Base-by-base conservation (phyloP, 768 basidiomycete species). In the Tylopilus subfusipes region DNA sequence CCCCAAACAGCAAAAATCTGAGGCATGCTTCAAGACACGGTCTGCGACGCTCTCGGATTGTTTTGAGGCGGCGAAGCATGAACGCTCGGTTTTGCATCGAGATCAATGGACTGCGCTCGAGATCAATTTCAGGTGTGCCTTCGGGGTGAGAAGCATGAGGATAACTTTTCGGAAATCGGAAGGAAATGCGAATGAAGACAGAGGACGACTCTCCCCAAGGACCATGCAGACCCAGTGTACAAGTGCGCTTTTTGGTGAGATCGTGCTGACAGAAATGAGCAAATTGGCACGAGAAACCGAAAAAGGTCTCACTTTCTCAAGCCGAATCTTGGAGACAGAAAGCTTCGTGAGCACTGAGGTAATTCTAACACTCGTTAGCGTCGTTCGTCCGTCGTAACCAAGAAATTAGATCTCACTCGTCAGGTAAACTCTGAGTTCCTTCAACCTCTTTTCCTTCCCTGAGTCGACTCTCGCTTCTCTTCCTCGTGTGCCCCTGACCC, bases 171-270 rank as follows among this genome's bases (percentile, higher is more conserved):
- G 96, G 94, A 63, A 98, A 98, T 2, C 82, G 85, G 73, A 97
- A 95, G 1, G 90, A 87, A 25, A 96, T 81, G 1, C 95, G 85
- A 54, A 94, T 84, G 72, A 92, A 94, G 8, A 88, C 88, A 19
- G 85, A 87, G 12, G 85, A 86, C 0, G 80, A 82, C 52, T 87
- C 88, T n/a, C 90, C 92, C 93, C 93, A 95, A 3, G 93, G 93
- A 2, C 91, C 91, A 58, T 91, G 84, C 40, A 98, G 74, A 5
- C 92, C 90, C 44, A 97, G 77, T 2, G 92, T 93, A 61, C 91
- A 90, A 14, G 84, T 87, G 11, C 92, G 83, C 61, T 80, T 84
- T 66, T 87, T 88, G 9, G 77, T 76, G 36, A 88, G 73, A 51
- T 89, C 87, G 42, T 83, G 82, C 85, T 88, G 58, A 3, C 47